A percentile compares a stretch with the other conserved stretches of the same genome.
These are phyloP conservation scores for Phoenix roebelenii DNA, from an alignment of 176 grass and related monocot species.

Conservation along the genomic window DNA sequence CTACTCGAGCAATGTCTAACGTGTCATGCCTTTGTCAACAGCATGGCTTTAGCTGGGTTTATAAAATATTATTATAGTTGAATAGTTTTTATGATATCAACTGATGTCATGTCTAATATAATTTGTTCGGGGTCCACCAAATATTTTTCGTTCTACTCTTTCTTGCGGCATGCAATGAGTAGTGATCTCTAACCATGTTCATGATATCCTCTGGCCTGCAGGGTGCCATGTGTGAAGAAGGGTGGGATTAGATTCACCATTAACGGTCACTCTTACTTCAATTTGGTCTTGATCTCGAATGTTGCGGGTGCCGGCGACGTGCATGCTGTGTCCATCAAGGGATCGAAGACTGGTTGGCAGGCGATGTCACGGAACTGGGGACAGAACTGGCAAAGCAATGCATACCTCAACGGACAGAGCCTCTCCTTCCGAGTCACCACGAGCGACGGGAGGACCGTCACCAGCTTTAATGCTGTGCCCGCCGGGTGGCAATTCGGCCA, in stretches of 20 bases:
- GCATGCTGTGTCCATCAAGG: constrained; percentile 4
- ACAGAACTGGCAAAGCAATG: constrained; percentile 7
- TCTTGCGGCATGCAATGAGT: background rate
- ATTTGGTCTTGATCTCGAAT: background rate
- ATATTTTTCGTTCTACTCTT: background rate
- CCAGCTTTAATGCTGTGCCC: background rate
- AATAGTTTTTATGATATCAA: too few species aligned
- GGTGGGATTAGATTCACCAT: background rate
- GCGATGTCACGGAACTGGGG: constrained; percentile 5
- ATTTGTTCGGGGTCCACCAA: background rate
- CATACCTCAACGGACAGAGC: background rate
- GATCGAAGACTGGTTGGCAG: constrained; percentile 6
- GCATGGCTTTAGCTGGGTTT: too few species aligned
- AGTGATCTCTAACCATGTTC: too few species aligned
- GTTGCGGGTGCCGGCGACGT: background rate
- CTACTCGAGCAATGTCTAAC: too few species aligned
- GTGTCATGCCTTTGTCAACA: too few species aligned
- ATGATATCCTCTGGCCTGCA: background rate
- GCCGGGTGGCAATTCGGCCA: constrained; percentile 2
- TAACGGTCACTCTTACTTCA: constrained; percentile 5
- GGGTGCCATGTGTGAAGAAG: constrained; percentile 2
- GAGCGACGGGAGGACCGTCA: constrained; percentile 1
- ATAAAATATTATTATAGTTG: too few species aligned
- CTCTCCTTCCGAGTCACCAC: constrained; percentile 1
- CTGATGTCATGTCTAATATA: too few species aligned